Conservation (phyloP, 1,284 basidiomycete species). For the Apiotrichum sp. region DNA sequence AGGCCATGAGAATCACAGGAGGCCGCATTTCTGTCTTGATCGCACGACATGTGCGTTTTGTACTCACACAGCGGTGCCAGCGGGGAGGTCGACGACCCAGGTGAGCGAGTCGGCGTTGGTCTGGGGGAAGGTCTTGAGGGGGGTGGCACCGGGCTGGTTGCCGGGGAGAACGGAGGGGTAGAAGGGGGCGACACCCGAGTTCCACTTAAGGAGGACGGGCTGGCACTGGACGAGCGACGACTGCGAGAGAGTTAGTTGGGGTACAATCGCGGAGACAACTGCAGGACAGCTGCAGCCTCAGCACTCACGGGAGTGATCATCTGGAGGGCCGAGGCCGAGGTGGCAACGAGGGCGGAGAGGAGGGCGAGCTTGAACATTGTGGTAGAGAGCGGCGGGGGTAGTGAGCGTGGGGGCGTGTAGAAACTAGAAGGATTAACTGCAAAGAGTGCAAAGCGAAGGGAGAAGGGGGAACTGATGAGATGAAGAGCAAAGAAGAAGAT, state of each 20-base stretch:
- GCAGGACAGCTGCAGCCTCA: not conserved
- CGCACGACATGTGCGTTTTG: not conserved
- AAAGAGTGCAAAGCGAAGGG: not conserved
- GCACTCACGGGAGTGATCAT: conserved; percentile 6
- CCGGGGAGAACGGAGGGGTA: conserved; percentile 63
- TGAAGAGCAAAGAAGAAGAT: no score
- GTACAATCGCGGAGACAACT: no score
- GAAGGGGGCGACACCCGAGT: conserved; percentile 56
- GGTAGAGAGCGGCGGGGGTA: not conserved
- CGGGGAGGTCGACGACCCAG: conserved; percentile 58
- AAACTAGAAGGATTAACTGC: not conserved
- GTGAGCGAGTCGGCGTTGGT: conserved; percentile 53
- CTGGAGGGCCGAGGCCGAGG: conserved; percentile 5
- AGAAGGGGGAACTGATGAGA: no score
- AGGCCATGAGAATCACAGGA: no score
- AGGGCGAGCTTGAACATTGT: conserved; percentile 7
- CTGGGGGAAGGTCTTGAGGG: conserved; percentile 31
- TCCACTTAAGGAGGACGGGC: conserved; percentile 52
- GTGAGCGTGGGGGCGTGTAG: not conserved
- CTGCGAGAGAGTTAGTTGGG: conserved; percentile 13
- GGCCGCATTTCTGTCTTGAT: no score
- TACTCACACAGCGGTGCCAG: conserved; percentile 56
- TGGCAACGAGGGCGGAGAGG: conserved; percentile 4
- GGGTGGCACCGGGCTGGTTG: conserved; percentile 55
- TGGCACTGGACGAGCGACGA: conserved; percentile 39